Evolutionary conservation across 495 filamentous ascomycete genomes (phyloP).

Genomic region (Cudoniella acicularis): DNA sequence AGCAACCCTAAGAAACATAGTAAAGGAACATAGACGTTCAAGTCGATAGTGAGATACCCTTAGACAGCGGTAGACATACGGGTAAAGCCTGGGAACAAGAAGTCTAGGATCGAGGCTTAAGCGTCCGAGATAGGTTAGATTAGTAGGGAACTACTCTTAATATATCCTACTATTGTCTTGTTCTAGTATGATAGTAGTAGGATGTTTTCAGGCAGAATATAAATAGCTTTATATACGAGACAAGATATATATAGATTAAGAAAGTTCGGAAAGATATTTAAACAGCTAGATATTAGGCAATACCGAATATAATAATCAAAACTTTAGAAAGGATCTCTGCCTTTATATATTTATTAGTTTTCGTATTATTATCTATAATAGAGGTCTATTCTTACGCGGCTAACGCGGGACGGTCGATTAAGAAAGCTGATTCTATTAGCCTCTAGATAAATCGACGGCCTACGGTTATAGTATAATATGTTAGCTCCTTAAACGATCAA

Average conservation of each 20-base stretch:
- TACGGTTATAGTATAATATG: constrained; percentile 4
- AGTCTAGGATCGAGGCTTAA: constrained; percentile 14
- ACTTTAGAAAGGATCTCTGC: constrained; percentile 1
- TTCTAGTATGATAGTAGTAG: too few species aligned
- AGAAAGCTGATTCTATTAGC: constrained; percentile 8
- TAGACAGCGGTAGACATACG: constrained; percentile 15
- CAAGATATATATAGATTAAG: too few species aligned
- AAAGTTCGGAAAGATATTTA: constrained; percentile 1
- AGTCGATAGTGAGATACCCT: constrained; percentile 58
- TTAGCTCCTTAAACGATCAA: constrained; percentile 8
- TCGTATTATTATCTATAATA: constrained; percentile 1
- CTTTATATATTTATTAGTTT: constrained; percentile 12
- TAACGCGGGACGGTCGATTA: constrained; percentile 12
- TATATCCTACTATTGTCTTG: constrained; percentile 6
- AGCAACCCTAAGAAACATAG: constrained; percentile 17
- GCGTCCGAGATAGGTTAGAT: constrained; percentile 12
- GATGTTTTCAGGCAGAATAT: too few species aligned
- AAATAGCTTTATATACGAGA: too few species aligned
- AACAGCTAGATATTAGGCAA: neutral
- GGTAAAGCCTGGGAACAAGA: constrained; percentile 16
- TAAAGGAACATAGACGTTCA: constrained; percentile 60
- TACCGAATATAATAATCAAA: neutral
- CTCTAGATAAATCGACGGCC: neutral
- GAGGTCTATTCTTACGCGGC: constrained; percentile 7
- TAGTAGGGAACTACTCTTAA: too few species aligned